These are phyloP conservation scores for Solanum appendiculatum DNA, from an alignment of 257 asterid species.

Conservation along the genomic window DNA sequence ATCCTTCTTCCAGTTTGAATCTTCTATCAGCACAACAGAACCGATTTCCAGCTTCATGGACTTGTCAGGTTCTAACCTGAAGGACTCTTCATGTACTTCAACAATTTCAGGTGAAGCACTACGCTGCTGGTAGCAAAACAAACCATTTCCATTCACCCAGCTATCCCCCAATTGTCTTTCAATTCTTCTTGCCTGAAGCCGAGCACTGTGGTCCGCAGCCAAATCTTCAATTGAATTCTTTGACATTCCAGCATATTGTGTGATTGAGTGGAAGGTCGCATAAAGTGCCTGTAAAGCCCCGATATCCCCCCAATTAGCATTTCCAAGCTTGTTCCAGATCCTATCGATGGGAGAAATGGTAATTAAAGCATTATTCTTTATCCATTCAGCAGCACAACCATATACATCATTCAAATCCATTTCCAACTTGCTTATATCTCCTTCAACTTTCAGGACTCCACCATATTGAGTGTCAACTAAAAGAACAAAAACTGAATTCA, in stretches of 20 bases:
- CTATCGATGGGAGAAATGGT: conserved; percentile 72
- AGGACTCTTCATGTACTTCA: conserved; percentile 73
- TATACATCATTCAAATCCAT: conserved; percentile 58
- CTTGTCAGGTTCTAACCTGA: conserved; percentile 42
- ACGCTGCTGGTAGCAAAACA: conserved; percentile 63
- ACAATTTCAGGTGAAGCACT: conserved; percentile 86
- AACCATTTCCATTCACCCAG: conserved; percentile 51
- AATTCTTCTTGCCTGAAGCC: conserved; percentile 78
- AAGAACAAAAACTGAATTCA: conserved; percentile 61
- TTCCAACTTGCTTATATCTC: conserved; percentile 75
- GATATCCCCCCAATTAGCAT: conserved; percentile 96
- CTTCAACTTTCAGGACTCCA: conserved; percentile 80
- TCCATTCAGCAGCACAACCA: conserved; percentile 83
- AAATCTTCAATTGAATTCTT: conserved; percentile 75
- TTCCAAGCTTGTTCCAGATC: conserved; percentile 98
- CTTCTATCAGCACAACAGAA: conserved; percentile 59
- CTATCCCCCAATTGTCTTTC: conserved; percentile 69
- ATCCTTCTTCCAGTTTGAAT: conserved; percentile 54
- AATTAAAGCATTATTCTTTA: conserved; percentile 51
- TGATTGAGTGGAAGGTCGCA: conserved; percentile 80
- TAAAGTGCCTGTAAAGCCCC: conserved; percentile 90
- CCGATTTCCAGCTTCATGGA: conserved; percentile 66
- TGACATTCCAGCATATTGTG: conserved; percentile 74
- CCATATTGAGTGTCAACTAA: conserved; percentile 85
- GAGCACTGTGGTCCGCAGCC: conserved; percentile 91